Base-by-base conservation (phyloP, 1,284 basidiomycete genomes). In the Baeospora myosura region DNA sequence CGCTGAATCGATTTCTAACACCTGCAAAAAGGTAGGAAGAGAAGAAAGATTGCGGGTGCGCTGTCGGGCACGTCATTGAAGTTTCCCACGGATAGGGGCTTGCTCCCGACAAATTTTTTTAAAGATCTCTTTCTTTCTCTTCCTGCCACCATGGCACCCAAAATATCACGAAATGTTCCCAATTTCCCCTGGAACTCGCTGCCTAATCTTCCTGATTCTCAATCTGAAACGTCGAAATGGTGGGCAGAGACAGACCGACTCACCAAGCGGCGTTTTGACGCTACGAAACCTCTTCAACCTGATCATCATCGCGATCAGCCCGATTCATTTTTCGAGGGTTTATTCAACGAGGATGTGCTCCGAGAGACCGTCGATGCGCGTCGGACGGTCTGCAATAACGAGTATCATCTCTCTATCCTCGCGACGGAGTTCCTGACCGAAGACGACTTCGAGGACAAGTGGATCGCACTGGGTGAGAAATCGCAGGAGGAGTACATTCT, bases 131-230 rank as follows among this genome's bases (percentile, higher is more conserved):
- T n/a, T n/a, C n/a, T n/a, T n/a, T n/a, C n/a, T n/a, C n/a, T n/a
- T n/a, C n/a, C n/a, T n/a, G n/a, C n/a, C n/a, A 8, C 26, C 26
- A 29, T 29, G 26, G 26, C 26, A 8, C 26, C 8, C 26, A 8
- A 8, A n/a, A n/a, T n/a, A n/a, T n/a, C n/a, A n/a, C n/a, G n/a
- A n/a, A n/a, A n/a, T n/a, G n/a, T n/a, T n/a, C n/a, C n/a, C n/a
- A n/a, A n/a, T n/a, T 34, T 8, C 10, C 8, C 8, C 16, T 33
- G 8, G 7, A 20, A 34, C n/a, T 11, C 3, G 18, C 21, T 16
- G 11, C 12, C 12, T 11, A 34, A 34, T 34, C 32, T 34, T 16
- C 46, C 46, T 4, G 26, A 74, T 69, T 53, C 60, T 72, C 31
- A 33, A 29, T 45, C 34, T 16, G 26, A 40, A 22, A 43, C 37